phyloP scores from a whole-genome alignment of 192 early-diverging fungal species.

The Umbelopsis vinacea region DNA sequence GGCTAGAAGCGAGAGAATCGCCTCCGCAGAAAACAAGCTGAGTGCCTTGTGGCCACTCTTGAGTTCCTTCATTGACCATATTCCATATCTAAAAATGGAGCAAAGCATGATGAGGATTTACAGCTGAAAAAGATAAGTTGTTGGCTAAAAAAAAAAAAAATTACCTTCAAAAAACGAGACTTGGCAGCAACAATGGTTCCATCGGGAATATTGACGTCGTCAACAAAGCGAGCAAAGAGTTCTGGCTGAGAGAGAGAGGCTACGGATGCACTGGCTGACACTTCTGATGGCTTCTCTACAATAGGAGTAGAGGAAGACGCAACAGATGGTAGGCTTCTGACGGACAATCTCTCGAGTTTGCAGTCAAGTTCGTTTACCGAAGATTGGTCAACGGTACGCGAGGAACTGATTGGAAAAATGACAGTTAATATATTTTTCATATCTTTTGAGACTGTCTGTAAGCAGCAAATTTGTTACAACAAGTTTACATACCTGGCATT shows the following conservation, averaged over 20 bases:
- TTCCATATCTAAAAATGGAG: slow-evolving; percentile 60
- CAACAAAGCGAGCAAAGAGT: slow-evolving; percentile 56
- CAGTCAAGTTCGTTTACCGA: background rate
- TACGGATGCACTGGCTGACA: background rate
- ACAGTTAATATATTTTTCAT: background rate
- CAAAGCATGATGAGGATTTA: background rate
- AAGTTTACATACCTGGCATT: background rate
- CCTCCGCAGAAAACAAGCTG: slow-evolving; percentile 61
- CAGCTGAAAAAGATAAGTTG: too few relatives aligned
- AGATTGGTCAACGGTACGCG: background rate
- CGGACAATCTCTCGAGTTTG: background rate
- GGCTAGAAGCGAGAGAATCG: slow-evolving; percentile 38
- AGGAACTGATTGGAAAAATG: background rate
- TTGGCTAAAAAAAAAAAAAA: too few relatives aligned
- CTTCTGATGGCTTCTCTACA: background rate
- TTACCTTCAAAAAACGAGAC: slow-evolving; percentile 61
- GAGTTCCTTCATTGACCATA: slow-evolving; percentile 61
- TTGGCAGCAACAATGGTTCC: slow-evolving; percentile 57
- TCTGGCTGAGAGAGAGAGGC: background rate
- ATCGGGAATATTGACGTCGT: slow-evolving; percentile 71
- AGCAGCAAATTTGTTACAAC: too few relatives aligned
- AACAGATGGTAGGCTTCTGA: background rate
- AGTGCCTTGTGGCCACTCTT: slow-evolving; percentile 64
- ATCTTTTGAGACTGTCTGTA: background rate
- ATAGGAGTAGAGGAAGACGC: background rate